Base-by-base conservation (phyloP, 1,284 basidiomycete genomes). In the Sanghuangporus weigelae region DNA sequence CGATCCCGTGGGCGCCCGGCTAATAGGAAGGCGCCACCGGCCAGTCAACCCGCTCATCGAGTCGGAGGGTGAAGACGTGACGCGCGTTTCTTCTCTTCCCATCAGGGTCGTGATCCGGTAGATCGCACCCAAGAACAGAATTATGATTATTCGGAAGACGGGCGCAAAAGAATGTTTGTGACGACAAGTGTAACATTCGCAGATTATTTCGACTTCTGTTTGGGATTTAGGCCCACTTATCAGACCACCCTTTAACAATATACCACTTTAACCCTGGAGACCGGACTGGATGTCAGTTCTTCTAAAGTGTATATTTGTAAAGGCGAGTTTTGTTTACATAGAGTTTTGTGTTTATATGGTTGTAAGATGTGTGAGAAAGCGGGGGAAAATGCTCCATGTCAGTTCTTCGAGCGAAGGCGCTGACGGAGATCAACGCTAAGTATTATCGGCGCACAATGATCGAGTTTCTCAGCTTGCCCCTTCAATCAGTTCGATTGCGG, bases 41-140 rank as follows among this genome's bases (percentile, higher is more conserved):
- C 51, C 14, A 11, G 19, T 11, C 10, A 10, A 26, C 10, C 23
- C 51, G 26, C 51, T 38, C 26, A 36, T n/a, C 10, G 35, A 36
- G 11, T 54, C 14, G 14, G 26, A 35, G 16, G 35, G 21, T n/a
- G 7, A n/a, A 40, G n/a, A 7, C 55, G n/a, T 36, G 31, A 11
- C 8, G 53, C 36, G 16, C 14, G 16, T 38, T 35, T 35, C 38
- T 14, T 54, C 31, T 54, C 12, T 36, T 31, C 31, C 53, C 53
- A 54, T 54, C 53, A 54, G 10, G 16, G 31, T 23, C 35, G 56
- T 57, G 56, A 57, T 57, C 44, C 56, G 56, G 39, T 42, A 57
- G 53, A 54, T 54, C 53, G 53, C 53, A 23, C 49, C 26, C 49
- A 51, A 51, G 49, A 51, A 26, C 44, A 26, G 50, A 54, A 54